Percentiles rank a stretch among this genome's conserved stretches.
Evolutionary conservation across 2,329 filamentous ascomycete species (phyloP).

Genomic region (Lachnellula suecica): DNA sequence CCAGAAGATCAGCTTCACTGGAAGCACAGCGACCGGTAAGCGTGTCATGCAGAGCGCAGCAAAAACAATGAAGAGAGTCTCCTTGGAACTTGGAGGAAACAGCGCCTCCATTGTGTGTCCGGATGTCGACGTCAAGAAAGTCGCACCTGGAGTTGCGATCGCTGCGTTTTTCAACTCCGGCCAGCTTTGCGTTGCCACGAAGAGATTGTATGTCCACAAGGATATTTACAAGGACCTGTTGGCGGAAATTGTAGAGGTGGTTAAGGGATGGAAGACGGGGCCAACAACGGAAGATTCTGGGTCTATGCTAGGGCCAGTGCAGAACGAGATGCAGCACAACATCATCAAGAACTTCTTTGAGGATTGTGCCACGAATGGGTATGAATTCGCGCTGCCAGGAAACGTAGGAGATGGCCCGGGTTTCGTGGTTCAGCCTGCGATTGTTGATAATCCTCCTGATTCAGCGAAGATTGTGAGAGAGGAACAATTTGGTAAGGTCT

Average conservation of each 20-base stretch:
- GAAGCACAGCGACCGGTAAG: constrained; percentile 50
- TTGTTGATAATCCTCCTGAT: constrained; percentile 57
- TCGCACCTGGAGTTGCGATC: constrained; percentile 44
- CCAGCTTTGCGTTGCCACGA: constrained; percentile 56
- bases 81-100: constrained; percentile 49
- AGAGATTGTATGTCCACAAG: constrained; percentile 62
- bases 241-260: constrained; percentile 43
- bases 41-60: constrained; percentile 49
- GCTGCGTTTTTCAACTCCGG: constrained; percentile 53
- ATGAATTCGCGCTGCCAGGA: constrained; percentile 49
- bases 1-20: constrained; percentile 59
- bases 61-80: constrained; percentile 46
- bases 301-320: constrained; percentile 53
- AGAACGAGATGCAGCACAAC: constrained; percentile 65
- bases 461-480: constrained; percentile 54
- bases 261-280: constrained; percentile 42
- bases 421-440: constrained; percentile 58
- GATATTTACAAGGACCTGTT: constrained; percentile 57
- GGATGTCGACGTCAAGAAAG: constrained; percentile 48
- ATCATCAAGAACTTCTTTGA: constrained; percentile 55
- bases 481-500: constrained; percentile 54
- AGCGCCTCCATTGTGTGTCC: constrained; percentile 49
- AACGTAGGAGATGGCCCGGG: constrained; percentile 40
- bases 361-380: constrained; percentile 53
- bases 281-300: constrained; percentile 36